Evolutionary conservation across 2,329 filamentous ascomycete genomes (phyloP).

Genomic region (Corinectria fuckeliana): DNA sequence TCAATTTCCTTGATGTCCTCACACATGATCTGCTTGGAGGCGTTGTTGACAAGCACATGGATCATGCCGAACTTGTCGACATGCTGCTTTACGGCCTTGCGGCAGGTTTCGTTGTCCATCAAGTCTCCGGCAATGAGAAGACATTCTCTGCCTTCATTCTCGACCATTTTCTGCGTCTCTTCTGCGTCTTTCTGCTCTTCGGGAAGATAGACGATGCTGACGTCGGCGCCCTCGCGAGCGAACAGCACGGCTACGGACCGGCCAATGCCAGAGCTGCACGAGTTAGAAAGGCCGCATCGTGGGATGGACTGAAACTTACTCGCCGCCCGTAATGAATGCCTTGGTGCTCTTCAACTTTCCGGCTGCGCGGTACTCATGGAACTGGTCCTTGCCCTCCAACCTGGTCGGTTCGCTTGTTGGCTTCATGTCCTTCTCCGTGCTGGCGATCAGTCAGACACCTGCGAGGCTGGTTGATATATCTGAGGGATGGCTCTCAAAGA

Average conservation of each 20-base stretch:
- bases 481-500: too few relatives aligned
- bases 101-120: conserved; percentile 57
- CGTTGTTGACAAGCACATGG: conserved; percentile 65
- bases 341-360: conserved; percentile 58
- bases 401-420: conserved; percentile 49
- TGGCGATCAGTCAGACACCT: background rate
- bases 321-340: conserved; percentile 62
- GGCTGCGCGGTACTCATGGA: conserved; percentile 50
- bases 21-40: conserved; percentile 61
- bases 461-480: background rate
- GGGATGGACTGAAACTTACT: conserved; percentile 46
- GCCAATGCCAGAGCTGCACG: conserved; percentile 59
- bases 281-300: background rate
- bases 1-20: conserved; percentile 60
- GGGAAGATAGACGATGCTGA: conserved; percentile 61
- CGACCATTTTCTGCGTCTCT: conserved; percentile 58
- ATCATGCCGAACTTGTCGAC: conserved; percentile 55
- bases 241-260: conserved; percentile 61
- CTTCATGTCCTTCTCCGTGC: conserved; percentile 48
- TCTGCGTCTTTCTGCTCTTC: conserved; percentile 63
- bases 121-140: conserved; percentile 56
- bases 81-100: conserved; percentile 58
- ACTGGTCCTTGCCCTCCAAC: conserved; percentile 46
- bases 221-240: conserved; percentile 63
- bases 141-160: conserved; percentile 56